These are phyloP conservation scores for Trichoderma arundinaceum DNA, from an alignment of 2,329 filamentous ascomycete species.

Conservation along the genomic window DNA sequence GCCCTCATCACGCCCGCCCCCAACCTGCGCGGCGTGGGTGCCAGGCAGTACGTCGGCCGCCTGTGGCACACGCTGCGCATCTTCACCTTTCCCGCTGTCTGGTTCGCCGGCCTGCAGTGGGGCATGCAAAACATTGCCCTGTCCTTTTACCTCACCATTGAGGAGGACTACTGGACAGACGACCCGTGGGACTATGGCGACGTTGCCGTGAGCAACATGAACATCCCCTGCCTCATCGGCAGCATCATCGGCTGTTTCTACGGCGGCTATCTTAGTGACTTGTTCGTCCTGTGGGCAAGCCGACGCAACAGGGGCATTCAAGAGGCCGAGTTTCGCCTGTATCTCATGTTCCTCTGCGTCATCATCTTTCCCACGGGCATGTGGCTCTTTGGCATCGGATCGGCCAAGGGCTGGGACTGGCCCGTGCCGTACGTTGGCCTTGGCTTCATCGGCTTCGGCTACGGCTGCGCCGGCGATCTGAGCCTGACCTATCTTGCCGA, in stretches of 20 bases:
- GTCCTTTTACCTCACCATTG: constrained; percentile 63
- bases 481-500: constrained; percentile 61
- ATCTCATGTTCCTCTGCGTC: constrained; percentile 56
- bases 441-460: constrained; percentile 64
- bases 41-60: constrained; percentile 59
- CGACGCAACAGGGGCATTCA: constrained; percentile 59
- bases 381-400: constrained; percentile 60
- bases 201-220: constrained; percentile 62
- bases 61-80: constrained; percentile 62
- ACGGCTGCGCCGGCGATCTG: constrained; percentile 63
- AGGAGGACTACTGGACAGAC: constrained; percentile 61
- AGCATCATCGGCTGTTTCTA: constrained; percentile 62
- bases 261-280: constrained; percentile 62
- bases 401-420: constrained; percentile 58
- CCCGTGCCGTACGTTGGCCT: constrained; percentile 60
- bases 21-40: constrained; percentile 58
- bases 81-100: constrained; percentile 62
- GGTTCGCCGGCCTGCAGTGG: constrained; percentile 64
- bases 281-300: constrained; percentile 61
- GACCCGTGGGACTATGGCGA: constrained; percentile 61
- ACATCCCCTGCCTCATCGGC: constrained; percentile 60
- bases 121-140: constrained; percentile 65
- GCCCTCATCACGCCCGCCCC: constrained; percentile 61
- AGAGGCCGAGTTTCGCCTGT: constrained; percentile 61
- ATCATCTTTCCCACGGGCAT: constrained; percentile 57